A percentile compares a stretch with the other conserved stretches of the same genome.
Evolutionary conservation across 345 rosid species (phyloP).

Genomic region (Eucalyptus virginea): DNA sequence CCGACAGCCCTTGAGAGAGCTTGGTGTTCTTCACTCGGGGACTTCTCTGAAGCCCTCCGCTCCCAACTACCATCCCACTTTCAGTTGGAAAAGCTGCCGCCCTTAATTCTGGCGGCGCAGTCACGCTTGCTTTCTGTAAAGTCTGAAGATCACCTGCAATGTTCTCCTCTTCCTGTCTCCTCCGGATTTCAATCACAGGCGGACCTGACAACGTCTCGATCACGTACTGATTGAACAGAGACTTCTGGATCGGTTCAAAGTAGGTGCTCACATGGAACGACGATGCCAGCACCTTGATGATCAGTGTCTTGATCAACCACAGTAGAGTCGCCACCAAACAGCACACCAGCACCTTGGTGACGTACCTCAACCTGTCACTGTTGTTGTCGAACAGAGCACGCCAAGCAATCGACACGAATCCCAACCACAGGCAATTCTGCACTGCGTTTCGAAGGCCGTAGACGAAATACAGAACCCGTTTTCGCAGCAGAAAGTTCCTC

Average conservation of each 20-base stretch:
- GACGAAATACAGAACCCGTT: no score
- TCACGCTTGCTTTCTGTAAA: conserved; percentile 28
- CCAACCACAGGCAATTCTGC: no score
- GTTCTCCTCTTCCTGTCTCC: conserved; percentile 32
- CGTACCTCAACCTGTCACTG: conserved; percentile 11
- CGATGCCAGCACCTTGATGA: conserved; percentile 83
- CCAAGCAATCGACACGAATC: no score
- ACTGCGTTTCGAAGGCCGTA: no score
- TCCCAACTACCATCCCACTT: conserved; percentile 12
- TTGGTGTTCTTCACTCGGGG: conserved; percentile 36
- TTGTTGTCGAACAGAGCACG: not conserved
- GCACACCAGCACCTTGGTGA: conserved; percentile 54
- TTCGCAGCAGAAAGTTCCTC: no score
- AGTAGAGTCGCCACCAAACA: conserved; percentile 51
- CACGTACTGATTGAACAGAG: conserved; percentile 69
- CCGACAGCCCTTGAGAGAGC: conserved; percentile 29
- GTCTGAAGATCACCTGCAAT: conserved; percentile 15
- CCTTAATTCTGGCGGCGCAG: conserved; percentile 26
- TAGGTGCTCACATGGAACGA: conserved; percentile 83
- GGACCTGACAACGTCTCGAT: conserved; percentile 78
- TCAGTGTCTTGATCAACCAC: conserved; percentile 74
- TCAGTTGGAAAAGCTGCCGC: conserved; percentile 12
- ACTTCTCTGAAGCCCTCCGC: conserved; percentile 30
- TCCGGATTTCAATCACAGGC: conserved; percentile 41
- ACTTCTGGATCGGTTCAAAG: conserved; percentile 84